phyloP scores from a whole-genome alignment of 2,329 filamentous ascomycete species.

The Exophiala sp. region DNA sequence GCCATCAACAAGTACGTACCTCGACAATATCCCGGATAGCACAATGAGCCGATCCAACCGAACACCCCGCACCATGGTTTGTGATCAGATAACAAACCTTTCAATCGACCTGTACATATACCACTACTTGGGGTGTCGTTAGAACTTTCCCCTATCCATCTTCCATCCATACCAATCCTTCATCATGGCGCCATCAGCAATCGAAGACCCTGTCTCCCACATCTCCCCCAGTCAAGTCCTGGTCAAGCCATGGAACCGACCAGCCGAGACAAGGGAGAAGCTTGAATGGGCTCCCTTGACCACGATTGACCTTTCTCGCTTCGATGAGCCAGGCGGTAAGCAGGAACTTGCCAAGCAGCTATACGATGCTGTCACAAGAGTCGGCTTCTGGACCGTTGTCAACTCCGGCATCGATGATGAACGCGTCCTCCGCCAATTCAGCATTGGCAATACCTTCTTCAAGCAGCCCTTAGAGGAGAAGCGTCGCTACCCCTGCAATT shows the following conservation, averaged over 20 bases:
- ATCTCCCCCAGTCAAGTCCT: constrained; percentile 32
- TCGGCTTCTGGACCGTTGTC: constrained; percentile 33
- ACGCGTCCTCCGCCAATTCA: constrained; percentile 31
- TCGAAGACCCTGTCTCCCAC: neutral
- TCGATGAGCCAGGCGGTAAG: constrained; percentile 54
- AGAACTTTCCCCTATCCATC: neutral
- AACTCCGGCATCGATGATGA: constrained; percentile 27
- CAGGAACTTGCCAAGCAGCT: constrained; percentile 53
- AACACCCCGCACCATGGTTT: neutral
- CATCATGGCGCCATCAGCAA: constrained; percentile 4
- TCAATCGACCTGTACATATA: too few relatives aligned
- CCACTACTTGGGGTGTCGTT: too few relatives aligned
- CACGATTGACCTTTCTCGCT: constrained; percentile 55
- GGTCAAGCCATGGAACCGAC: constrained; percentile 35
- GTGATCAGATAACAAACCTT: too few relatives aligned
- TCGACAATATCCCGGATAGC: neutral
- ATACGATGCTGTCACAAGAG: constrained; percentile 48
- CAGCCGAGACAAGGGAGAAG: constrained; percentile 26
- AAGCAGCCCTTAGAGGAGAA: constrained; percentile 51
- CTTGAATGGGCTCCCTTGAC: constrained; percentile 52
- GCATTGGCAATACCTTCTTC: constrained; percentile 32
- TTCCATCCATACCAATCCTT: neutral
- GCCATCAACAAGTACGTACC: neutral
- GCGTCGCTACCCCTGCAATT: constrained; percentile 44
- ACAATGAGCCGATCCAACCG: neutral